A percentile compares a stretch with the other conserved stretches of the same genome.
Conservation (phyloP, 2,329 filamentous ascomycete genomes). For the Ceratocystis harringtonii region DNA sequence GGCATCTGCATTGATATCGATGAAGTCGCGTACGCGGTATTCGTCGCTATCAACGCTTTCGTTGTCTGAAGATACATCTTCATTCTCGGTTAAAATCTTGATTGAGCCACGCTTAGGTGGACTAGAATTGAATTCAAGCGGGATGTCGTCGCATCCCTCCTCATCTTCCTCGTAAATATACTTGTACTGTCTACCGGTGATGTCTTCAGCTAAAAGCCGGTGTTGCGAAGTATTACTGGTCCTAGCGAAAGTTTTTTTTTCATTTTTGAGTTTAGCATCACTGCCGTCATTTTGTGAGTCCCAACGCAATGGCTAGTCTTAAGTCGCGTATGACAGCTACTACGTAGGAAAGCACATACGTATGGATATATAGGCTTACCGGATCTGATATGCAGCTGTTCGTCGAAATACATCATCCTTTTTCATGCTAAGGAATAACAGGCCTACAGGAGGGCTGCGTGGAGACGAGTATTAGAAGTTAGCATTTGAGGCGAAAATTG, state of each 20-base stretch:
- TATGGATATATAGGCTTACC: constrained; percentile 33
- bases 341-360: no score
- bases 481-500: background rate
- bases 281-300: constrained; percentile 2
- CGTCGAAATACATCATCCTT: constrained; percentile 58
- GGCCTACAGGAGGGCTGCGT: constrained; percentile 38
- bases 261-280: background rate
- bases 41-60: constrained; percentile 30
- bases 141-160: constrained; percentile 24
- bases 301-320: constrained; percentile 17
- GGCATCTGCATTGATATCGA: background rate
- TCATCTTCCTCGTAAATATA: constrained; percentile 27
- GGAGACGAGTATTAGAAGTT: background rate
- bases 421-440: constrained; percentile 83
- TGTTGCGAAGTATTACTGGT: background rate
- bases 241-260: background rate
- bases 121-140: constrained; percentile 36
- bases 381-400: constrained; percentile 61
- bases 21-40: constrained; percentile 24
- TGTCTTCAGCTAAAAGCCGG: background rate
- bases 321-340: background rate
- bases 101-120: constrained; percentile 39
- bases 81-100: constrained; percentile 25
- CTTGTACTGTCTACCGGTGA: background rate
- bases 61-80: constrained; percentile 35